phyloP scores from a whole-genome alignment of 202 grass and related monocot genomes.

The Zizania palustris region DNA sequence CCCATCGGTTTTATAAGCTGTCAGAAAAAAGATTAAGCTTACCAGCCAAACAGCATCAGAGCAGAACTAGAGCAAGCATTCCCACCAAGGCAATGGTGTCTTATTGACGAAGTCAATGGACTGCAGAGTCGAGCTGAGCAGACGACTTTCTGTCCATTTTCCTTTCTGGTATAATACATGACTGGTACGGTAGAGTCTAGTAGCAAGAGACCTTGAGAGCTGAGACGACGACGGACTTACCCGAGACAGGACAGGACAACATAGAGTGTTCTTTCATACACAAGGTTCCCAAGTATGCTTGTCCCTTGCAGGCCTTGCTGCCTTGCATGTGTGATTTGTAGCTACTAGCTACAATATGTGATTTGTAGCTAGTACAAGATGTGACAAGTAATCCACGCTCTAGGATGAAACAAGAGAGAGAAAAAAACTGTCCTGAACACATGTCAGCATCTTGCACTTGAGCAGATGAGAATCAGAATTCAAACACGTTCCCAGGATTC shows the following conservation, averaged over 20 bases:
- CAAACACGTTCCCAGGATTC: not conserved
- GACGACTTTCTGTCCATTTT: too few relatives aligned
- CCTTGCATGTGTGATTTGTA: not conserved
- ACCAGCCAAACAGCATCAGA: not conserved
- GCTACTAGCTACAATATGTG: too few relatives aligned
- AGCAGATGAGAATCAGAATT: not conserved
- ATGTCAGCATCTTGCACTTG: not conserved
- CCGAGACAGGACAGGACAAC: slow-evolving; percentile 30
- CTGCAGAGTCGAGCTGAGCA: slow-evolving; percentile 42
- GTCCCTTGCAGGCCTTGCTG: slow-evolving; percentile 21
- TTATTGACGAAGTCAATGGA: slow-evolving; percentile 56
- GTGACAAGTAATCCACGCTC: not conserved
- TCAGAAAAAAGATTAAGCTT: slow-evolving; percentile 32
- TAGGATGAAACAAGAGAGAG: not conserved
- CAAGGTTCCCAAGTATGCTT: slow-evolving; percentile 37
- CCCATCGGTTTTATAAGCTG: slow-evolving; percentile 52
- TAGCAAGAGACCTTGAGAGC: not conserved
- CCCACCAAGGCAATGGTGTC: slow-evolving; percentile 36
- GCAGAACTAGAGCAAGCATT: slow-evolving; percentile 6
- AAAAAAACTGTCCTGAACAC: not conserved
- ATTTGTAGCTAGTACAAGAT: not conserved
- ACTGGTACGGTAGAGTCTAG: slow-evolving; percentile 17
- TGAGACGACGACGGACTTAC: slow-evolving; percentile 12
- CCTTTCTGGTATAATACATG: not conserved
- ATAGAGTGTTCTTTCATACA: slow-evolving; percentile 51